Evolutionary conservation across 129 eudicot genomes (phyloP).

Genomic region (Ambrosia artemisiifolia): DNA sequence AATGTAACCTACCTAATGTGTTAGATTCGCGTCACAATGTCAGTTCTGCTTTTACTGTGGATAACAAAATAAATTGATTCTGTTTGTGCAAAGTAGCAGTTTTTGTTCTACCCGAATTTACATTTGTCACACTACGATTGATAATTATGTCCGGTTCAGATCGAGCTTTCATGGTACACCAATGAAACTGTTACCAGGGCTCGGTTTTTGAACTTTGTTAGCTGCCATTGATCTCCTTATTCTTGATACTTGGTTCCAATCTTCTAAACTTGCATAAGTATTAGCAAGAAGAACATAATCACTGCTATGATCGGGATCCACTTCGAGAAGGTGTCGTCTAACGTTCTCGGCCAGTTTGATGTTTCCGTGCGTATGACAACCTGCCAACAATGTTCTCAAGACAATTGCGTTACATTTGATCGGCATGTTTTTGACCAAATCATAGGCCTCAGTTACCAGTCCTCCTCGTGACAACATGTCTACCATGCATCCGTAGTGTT

Average conservation of each 20-base stretch:
- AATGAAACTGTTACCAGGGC: conserved; percentile 47
- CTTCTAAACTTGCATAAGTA: conserved; percentile 48
- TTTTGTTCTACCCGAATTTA: background rate
- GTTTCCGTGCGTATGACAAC: conserved; percentile 39
- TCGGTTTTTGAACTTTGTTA: conserved; percentile 40
- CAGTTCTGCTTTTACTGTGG: background rate
- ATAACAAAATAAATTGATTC: background rate
- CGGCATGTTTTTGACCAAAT: conserved; percentile 40
- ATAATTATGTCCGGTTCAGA: background rate
- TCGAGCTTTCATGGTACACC: background rate
- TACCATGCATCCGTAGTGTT: conserved; percentile 57
- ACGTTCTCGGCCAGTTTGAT: conserved; percentile 44
- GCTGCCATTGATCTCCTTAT: conserved; percentile 36
- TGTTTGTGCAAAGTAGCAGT: background rate
- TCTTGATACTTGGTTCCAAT: conserved; percentile 43
- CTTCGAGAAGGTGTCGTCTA: conserved; percentile 35
- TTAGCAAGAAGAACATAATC: conserved; percentile 52
- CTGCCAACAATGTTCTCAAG: conserved; percentile 51
- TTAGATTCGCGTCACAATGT: background rate
- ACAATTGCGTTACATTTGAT: conserved; percentile 48
- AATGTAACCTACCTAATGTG: conserved; percentile 12
- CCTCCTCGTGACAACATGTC: conserved; percentile 58
- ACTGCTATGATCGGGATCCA: conserved; percentile 56
- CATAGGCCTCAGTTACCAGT: conserved; percentile 41
- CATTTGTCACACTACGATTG: background rate